phyloP scores from a whole-genome alignment of 495 filamentous ascomycete genomes.

The Darksidea phi region DNA sequence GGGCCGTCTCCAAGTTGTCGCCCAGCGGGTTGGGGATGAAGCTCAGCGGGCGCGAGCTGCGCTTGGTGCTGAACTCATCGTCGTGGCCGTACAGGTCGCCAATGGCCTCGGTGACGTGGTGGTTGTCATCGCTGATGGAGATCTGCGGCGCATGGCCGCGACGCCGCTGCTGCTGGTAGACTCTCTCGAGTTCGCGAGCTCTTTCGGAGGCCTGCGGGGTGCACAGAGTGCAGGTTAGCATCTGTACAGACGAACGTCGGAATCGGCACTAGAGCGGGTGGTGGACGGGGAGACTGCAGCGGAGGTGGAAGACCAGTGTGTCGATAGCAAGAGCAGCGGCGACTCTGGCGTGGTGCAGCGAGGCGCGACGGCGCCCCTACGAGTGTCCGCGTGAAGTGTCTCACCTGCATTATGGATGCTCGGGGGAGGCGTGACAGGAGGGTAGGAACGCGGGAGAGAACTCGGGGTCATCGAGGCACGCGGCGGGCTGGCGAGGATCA shows the following conservation, averaged over 20 bases:
- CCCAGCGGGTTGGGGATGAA: slow-evolving; percentile 58
- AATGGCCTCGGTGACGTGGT: slow-evolving; percentile 98
- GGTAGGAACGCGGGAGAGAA: slow-evolving; percentile 3
- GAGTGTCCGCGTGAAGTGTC: no score
- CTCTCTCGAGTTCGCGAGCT: slow-evolving; percentile 43
- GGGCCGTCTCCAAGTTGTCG: slow-evolving; percentile 37
- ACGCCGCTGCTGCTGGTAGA: slow-evolving; percentile 37
- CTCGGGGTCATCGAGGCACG: slow-evolving; percentile 3
- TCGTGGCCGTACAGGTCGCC: slow-evolving; percentile 92
- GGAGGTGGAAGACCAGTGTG: neutral
- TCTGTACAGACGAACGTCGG: neutral
- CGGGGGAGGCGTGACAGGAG: slow-evolving; percentile 9
- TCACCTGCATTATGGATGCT: neutral
- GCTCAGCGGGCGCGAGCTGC: slow-evolving; percentile 61
- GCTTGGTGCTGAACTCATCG: slow-evolving; percentile 53
- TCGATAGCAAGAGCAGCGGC: no score
- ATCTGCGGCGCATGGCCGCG: slow-evolving; percentile 65
- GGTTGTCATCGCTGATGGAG: slow-evolving; percentile 76
- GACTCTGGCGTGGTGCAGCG: no score
- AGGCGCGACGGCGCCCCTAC: no score
- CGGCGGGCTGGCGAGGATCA: slow-evolving; percentile 1
- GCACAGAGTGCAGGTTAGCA: slow-evolving; percentile 25
- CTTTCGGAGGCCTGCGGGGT: slow-evolving; percentile 39
- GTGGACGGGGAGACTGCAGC: neutral
- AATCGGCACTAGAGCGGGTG: slow-evolving; percentile 1